phyloP scores from a whole-genome alignment of 2,329 filamentous ascomycete genomes.

The Colletotrichum sp. region DNA sequence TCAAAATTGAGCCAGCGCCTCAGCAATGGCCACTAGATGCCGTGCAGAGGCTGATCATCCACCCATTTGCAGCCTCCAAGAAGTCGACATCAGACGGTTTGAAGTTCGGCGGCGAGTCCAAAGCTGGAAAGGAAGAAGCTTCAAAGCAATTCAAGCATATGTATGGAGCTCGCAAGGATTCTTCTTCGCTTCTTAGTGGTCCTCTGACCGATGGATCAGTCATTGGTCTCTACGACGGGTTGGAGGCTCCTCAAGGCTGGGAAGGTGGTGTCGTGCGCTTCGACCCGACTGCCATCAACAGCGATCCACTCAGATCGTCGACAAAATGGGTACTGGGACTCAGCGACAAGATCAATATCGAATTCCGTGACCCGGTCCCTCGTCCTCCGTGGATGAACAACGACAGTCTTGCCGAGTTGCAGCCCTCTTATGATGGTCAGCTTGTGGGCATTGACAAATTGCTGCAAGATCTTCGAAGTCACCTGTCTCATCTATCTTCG shows the following conservation, averaged over 20 bases:
- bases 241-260: slow-evolving; percentile 68
- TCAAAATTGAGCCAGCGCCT: slow-evolving; percentile 85
- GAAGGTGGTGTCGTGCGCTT: slow-evolving; percentile 85
- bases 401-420: slow-evolving; percentile 54
- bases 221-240: slow-evolving; percentile 62
- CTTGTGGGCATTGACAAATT: slow-evolving; percentile 87
- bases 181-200: slow-evolving; percentile 68
- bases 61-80: slow-evolving; percentile 72
- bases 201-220: slow-evolving; percentile 90
- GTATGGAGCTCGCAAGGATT: slow-evolving; percentile 54
- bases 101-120: slow-evolving; percentile 87
- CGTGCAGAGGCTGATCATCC: slow-evolving; percentile 73
- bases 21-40: slow-evolving; percentile 70
- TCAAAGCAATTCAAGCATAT: slow-evolving; percentile 73
- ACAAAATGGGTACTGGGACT: slow-evolving; percentile 75
- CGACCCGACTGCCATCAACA: slow-evolving; percentile 57
- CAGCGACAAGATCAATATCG: slow-evolving; percentile 74
- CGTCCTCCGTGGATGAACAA: slow-evolving; percentile 62
- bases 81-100: slow-evolving; percentile 67
- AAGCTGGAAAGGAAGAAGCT: slow-evolving; percentile 80
- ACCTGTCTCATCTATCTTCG: slow-evolving; percentile 85
- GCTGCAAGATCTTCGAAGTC: slow-evolving; percentile 73
- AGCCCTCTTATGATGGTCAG: slow-evolving; percentile 59
- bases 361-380: slow-evolving; percentile 77
- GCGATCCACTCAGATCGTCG: slow-evolving; percentile 18